Evolutionary conservation across 371 early-diverging fungal species (phyloP).

Genomic region (Mortierella sp.): DNA sequence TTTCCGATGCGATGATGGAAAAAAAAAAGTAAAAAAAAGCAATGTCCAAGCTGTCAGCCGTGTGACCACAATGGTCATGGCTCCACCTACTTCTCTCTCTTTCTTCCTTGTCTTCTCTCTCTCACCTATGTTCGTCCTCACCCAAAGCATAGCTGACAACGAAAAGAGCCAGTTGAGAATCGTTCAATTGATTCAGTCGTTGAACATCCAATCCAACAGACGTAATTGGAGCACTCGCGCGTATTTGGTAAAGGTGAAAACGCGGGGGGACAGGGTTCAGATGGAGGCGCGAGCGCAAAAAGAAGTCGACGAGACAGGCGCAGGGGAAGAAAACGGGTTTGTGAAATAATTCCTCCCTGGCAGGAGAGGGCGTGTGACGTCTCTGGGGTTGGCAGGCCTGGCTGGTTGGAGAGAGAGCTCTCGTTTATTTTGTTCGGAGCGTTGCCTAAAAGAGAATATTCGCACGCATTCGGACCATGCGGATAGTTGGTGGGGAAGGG

Average conservation of each 20-base stretch:
- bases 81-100: neutral
- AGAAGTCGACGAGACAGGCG: neutral
- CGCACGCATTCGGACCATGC: conserved; percentile 20
- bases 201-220: neutral
- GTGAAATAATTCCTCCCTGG: neutral
- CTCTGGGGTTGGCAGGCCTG: conserved; percentile 7
- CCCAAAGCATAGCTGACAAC: neutral
- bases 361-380: conserved; percentile 5
- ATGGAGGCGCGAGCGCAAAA: neutral
- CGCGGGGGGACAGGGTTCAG: conserved; percentile 10
- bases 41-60: too few relatives aligned
- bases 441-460: conserved; percentile 22
- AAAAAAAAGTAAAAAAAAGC: too few relatives aligned
- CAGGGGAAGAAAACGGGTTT: too few relatives aligned
- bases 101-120: neutral
- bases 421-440: conserved; percentile 1
- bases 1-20: too few relatives aligned
- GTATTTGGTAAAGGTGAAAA: conserved; percentile 1
- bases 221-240: neutral
- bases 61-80: neutral
- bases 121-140: neutral
- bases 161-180: neutral
- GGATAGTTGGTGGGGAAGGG: conserved; percentile 10
- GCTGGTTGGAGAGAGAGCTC: neutral
- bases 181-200: neutral